phyloP scores from a whole-genome alignment of 495 filamentous ascomycete species.

The Rhypophila decipiens region DNA sequence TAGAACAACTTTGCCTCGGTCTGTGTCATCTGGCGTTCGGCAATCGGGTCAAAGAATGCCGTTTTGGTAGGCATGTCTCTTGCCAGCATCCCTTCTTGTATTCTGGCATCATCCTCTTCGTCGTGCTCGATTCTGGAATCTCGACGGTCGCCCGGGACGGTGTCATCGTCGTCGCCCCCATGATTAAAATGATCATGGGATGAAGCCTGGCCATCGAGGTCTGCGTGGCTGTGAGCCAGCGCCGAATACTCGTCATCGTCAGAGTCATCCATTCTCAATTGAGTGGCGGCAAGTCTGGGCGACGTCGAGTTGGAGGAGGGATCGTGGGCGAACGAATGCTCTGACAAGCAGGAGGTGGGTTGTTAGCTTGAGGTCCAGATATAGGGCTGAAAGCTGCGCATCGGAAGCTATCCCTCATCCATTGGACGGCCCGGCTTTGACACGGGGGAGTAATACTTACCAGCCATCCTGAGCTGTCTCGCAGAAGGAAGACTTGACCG shows the following conservation, averaged over 20 bases:
- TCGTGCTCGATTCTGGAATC: background rate
- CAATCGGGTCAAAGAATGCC: slow-evolving; percentile 77
- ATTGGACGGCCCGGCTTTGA: too few relatives aligned
- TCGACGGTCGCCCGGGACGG: slow-evolving; percentile 8
- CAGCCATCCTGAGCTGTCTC: too few relatives aligned
- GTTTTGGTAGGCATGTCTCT: slow-evolving; percentile 73
- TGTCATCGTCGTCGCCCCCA: slow-evolving; percentile 1
- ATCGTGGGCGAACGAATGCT: slow-evolving; percentile 15
- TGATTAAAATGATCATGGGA: too few relatives aligned
- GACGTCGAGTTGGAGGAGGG: slow-evolving; percentile 24
- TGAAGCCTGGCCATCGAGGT: slow-evolving; percentile 15
- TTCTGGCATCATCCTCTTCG: slow-evolving; percentile 5
- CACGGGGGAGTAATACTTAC: too few relatives aligned
- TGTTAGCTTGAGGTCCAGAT: too few relatives aligned
- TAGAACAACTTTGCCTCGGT: slow-evolving; percentile 92
- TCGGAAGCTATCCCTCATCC: too few relatives aligned
- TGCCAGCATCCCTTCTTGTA: slow-evolving; percentile 57
- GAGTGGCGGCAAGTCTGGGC: slow-evolving; percentile 16
- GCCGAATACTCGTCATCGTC: slow-evolving; percentile 25
- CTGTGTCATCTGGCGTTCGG: slow-evolving; percentile 85
- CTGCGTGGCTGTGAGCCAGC: slow-evolving; percentile 21
- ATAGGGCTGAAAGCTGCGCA: too few relatives aligned
- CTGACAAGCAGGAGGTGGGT: too few relatives aligned
- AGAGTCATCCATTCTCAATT: slow-evolving; percentile 20
- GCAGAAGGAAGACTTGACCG: too few relatives aligned